Base-by-base conservation (phyloP, 2,329 filamentous ascomycete species). In the Dryadomyces quercivorus region DNA sequence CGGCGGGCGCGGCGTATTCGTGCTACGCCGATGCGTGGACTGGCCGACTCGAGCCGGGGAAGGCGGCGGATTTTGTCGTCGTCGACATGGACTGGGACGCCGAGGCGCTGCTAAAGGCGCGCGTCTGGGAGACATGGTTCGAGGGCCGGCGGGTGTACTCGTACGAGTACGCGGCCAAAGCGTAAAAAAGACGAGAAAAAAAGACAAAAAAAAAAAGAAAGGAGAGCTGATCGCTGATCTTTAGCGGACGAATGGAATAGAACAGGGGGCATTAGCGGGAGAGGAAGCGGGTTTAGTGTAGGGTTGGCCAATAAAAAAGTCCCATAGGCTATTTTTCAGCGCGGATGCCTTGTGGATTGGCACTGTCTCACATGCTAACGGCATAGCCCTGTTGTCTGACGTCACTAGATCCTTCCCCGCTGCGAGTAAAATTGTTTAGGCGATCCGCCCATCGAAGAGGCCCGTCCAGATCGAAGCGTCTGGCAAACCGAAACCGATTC, bases 61-160 rank as follows among this genome's bases (percentile, higher is more conserved):
- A 75, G 62, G 68, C 72, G 59, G 81, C 81, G 0, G 81, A 85
- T 59, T 80, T 84, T 53, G 75, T 77, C 18, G 67, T 78, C 1
- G 66, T 78, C 45, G 71, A 80, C 55, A 72, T 79, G 68, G 65
- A 70, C 22, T 75, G 75, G 69, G 69, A 72, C 21, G 68, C 71
- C 18, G 69, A 70, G 22, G 68, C 67, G 59, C 62, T 82, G 55
- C 65, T 78, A 50, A 61, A 69, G 10, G 75, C 74, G 0, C 65
- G 62, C 20, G 68, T 80, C 0, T 59, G 61, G 52, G 70, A 80
- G 68, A 81, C 78, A 1, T 81, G 77, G 77, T 76, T 75, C 58
- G 69, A 66, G 9, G 78, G 78, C 1, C 60, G 59, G 51, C 66
- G 61, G 59, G 72, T 76, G 2, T 76, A 9, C n/a, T 6, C 34